A percentile compares a stretch with the other conserved stretches of the same genome.
Evolutionary conservation across 2,329 filamentous ascomycete species (phyloP).

Genomic region (Diaporthe nobilis): DNA sequence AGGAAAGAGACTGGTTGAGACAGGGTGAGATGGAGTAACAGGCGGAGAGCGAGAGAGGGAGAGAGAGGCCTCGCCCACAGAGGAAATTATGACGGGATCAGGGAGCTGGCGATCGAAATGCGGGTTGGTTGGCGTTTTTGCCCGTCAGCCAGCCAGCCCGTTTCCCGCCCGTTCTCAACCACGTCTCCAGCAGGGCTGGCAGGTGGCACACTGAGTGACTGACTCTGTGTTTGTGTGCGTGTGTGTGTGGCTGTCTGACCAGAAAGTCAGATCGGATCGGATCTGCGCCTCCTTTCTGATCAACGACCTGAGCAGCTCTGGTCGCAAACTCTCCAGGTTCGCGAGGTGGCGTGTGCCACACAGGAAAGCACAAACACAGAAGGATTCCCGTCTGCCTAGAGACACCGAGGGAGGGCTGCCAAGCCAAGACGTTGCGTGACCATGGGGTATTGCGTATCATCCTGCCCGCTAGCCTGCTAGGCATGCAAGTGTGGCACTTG

Average conservation of each 20-base stretch:
- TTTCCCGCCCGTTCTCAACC: background rate
- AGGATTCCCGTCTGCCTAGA: conserved; percentile 19
- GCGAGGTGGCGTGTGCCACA: background rate
- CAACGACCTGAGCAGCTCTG: background rate
- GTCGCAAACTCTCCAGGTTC: background rate
- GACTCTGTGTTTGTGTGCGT: background rate
- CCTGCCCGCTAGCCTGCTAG: conserved; percentile 4
- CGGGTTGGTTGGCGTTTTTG: conserved; percentile 8
- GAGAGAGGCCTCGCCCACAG: background rate
- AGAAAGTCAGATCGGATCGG: background rate
- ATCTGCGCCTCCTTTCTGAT: conserved; percentile 17
- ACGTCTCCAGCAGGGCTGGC: background rate
- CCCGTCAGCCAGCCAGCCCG: background rate
- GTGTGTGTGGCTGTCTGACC: background rate
- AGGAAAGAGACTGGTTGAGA: background rate
- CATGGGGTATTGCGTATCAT: background rate
- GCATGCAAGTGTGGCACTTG: conserved; percentile 12
- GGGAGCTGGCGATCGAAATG: conserved; percentile 23
- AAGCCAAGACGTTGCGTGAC: conserved; percentile 8
- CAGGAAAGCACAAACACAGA: background rate
- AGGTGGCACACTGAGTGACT: background rate
- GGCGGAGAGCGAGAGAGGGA: background rate
- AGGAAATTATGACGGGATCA: conserved; percentile 29
- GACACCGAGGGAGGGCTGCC: background rate
- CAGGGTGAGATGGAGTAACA: background rate